Evolutionary conservation across 169 alveolate genomes (phyloP).

Genomic region (Perkinsus olseni): DNA sequence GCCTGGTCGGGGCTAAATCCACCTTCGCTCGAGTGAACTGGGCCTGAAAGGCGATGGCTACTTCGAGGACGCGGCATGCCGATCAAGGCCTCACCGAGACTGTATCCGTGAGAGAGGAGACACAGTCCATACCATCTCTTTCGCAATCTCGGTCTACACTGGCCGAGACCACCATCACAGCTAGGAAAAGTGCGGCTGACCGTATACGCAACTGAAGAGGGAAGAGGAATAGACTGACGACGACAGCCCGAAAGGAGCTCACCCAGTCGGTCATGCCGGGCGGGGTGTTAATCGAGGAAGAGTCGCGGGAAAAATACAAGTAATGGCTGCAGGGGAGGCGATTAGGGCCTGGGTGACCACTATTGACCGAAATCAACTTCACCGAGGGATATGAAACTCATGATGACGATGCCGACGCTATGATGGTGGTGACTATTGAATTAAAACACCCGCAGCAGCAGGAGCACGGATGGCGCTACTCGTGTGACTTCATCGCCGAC

Average conservation of each 20-base stretch:
- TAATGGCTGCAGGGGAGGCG: background rate
- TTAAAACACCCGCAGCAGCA: background rate
- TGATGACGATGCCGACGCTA: too few relatives aligned
- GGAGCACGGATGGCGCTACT: background rate
- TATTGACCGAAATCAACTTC: background rate
- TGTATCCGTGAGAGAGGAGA: background rate
- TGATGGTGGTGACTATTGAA: background rate
- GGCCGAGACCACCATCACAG: background rate
- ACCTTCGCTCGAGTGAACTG: background rate
- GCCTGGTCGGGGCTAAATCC: background rate
- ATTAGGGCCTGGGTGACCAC: background rate
- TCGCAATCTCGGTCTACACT: background rate
- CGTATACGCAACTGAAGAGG: background rate
- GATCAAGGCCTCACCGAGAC: background rate
- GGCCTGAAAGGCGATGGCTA: background rate
- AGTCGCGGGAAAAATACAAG: background rate
- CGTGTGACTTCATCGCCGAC: background rate
- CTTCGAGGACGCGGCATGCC: background rate
- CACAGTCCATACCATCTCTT: background rate
- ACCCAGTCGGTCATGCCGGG: background rate
- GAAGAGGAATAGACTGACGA: background rate
- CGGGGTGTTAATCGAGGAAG: background rate
- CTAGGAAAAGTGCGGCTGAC: background rate
- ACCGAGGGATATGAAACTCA: background rate
- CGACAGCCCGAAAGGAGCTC: background rate